These are phyloP conservation scores for Lagenidium giganteum DNA, from an alignment of 352 stramenopile species.

Conservation along the genomic window DNA sequence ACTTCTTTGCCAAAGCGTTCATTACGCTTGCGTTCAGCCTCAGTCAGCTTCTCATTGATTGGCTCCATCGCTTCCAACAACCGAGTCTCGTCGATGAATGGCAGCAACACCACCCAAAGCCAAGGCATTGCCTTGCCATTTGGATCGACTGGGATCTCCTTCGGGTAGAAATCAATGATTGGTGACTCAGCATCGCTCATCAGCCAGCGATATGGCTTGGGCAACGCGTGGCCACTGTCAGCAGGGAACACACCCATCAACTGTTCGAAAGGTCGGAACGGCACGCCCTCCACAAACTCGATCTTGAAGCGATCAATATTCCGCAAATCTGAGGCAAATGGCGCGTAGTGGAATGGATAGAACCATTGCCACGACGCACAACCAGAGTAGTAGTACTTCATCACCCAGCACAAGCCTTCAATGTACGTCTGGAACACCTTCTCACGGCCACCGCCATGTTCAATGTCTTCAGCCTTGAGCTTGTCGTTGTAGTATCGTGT, in stretches of 20 bases:
- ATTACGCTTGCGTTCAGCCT: constrained; percentile 81
- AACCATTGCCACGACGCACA: constrained; percentile 99
- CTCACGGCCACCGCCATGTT: constrained; percentile 80
- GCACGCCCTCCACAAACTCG: constrained; percentile 92
- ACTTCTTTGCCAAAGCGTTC: constrained; percentile 76
- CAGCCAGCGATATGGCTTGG: constrained; percentile 90
- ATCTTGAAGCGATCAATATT: constrained; percentile 89
- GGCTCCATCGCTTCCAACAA: constrained; percentile 88
- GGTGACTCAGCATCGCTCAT: constrained; percentile 95
- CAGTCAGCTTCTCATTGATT: constrained; percentile 56
- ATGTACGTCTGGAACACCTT: constrained; percentile 95
- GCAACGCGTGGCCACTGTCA: constrained; percentile 91
- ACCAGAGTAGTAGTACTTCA: constrained; percentile 99
- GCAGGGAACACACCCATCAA: constrained; percentile 98
- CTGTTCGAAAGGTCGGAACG: constrained; percentile 97
- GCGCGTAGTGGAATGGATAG: constrained; percentile 99
- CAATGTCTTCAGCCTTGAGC: constrained; percentile 83
- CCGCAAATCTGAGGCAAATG: constrained; percentile 90
- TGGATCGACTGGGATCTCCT: constrained; percentile 95
- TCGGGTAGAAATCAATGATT: constrained; percentile 97
- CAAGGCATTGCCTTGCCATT: constrained; percentile 99
- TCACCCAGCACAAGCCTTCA: constrained; percentile 98
- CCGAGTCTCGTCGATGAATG: constrained; percentile 98
- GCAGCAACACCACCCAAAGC: constrained; percentile 98
- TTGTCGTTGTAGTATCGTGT: constrained; percentile 88